Evolutionary conservation across 2,329 filamentous ascomycete genomes (phyloP), one percentile per base, ranked within the genome.

Genomic region (Aureobasidium sp.): DNA sequence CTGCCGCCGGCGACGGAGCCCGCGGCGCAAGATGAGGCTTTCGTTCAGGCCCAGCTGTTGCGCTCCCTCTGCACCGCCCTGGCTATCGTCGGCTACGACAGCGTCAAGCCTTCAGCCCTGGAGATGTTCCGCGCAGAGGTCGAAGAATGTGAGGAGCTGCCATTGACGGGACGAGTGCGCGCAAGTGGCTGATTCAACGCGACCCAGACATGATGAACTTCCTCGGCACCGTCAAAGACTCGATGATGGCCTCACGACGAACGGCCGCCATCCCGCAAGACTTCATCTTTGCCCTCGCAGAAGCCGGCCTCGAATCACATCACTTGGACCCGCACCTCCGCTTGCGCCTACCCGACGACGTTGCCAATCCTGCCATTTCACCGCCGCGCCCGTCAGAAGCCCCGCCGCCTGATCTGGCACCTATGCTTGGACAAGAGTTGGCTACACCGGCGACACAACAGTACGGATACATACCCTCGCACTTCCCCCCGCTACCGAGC

Each of bases 401-500:
- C 15, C 68, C 73, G n/a, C 73, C 75, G 9, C 72, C 75, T 15
- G 69, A 77, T 62, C 72, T 78, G 49, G 74, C 76, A 35, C 72
- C 76, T 8, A 75, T 84, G 38, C 74, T 86, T 2, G 80, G 80
- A 15, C 74, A 79, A 3, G 75, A 78, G 25, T 69, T 84, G 15
- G 79, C 77, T 25, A 77, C 74, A 45, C 74, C 74, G 50, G 70
- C 72, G 46, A 75, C 79, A 59, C 75, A 77, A 46, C 74, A 75
- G 47, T 76, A 74, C 51, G 68, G 73, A 19, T 84, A 84, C 68
- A 81, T 86, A 61, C 83, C 84, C 1, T 73, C 74, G 53, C 81
- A 86, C 62, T 83, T 87, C 62, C 85, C 85, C 2, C 72, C 78
- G 23, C 80, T 86, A 42, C 85, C 85, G 8, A 83, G 83, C 53